Evolutionary conservation across 768 basidiomycete species (phyloP).

Genomic region (Boletus sensibilis): DNA sequence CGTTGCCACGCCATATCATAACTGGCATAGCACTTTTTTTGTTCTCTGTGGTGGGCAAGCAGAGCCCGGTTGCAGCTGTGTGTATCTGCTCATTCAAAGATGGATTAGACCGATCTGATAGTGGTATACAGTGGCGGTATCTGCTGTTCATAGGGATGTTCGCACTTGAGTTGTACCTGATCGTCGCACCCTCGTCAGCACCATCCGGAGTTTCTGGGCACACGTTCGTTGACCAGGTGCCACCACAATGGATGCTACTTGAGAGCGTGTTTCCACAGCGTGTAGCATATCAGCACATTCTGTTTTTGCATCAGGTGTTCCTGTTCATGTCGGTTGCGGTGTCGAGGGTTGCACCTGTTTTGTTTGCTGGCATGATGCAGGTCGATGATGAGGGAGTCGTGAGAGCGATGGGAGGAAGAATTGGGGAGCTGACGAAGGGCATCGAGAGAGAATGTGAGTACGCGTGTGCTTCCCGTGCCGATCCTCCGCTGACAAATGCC

Average conservation of each 20-base stretch:
- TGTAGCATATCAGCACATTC: slow-evolving; percentile 72
- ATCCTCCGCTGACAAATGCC: slow-evolving; percentile 1
- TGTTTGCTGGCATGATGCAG: slow-evolving; percentile 44
- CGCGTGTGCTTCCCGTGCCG: too few relatives aligned
- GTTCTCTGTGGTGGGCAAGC: slow-evolving; percentile 59
- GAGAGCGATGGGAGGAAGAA: slow-evolving; percentile 43
- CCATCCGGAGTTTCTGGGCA: slow-evolving; percentile 11
- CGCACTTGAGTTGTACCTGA: slow-evolving; percentile 61
- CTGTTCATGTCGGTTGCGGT: slow-evolving; percentile 73
- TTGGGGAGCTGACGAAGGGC: slow-evolving; percentile 41
- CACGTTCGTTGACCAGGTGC: slow-evolving; percentile 23
- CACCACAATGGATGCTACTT: slow-evolving; percentile 31
- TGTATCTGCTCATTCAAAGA: slow-evolving; percentile 32
- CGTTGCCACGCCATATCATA: slow-evolving; percentile 66
- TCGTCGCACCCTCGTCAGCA: slow-evolving; percentile 48
- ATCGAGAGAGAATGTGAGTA: slow-evolving; percentile 57
- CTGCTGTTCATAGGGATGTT: slow-evolving; percentile 63
- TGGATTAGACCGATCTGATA: slow-evolving; percentile 14
- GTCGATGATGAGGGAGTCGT: slow-evolving; percentile 30
- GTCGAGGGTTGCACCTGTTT: slow-evolving; percentile 64
- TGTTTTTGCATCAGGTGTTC: slow-evolving; percentile 75
- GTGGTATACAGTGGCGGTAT: slow-evolving; percentile 68
- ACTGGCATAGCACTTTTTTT: slow-evolving; percentile 57
- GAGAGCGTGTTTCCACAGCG: slow-evolving; percentile 56
- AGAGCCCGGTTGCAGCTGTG: slow-evolving; percentile 64